Evolutionary conservation across 139 green algal species (phyloP), one percentile per base, ranked within the genome.

Genomic region (Dunaliella primolecta): DNA sequence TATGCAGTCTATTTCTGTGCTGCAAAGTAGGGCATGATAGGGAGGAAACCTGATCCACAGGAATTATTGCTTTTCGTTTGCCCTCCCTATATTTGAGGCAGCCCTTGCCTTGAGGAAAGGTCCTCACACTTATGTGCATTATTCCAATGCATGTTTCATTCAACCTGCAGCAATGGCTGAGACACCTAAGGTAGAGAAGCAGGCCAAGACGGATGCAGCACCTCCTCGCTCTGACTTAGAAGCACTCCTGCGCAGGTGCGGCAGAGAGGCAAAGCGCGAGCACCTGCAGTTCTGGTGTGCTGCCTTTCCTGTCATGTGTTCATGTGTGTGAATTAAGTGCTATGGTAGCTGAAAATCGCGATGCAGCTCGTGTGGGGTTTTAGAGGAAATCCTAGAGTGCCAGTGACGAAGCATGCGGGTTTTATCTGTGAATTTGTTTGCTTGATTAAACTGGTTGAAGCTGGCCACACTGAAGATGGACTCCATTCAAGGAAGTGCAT

Each of bases 171-270:
- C 75, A n/a, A n/a, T n/a, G 32, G 2, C 15, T 21, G 32, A 64
- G 24, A n/a, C 23, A 24, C 78, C 35, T 1, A n/a, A 23, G 78
- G 70, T 30, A 21, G 11, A 27, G 78, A 36, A 1, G 35, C 78
- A 35, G 46, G 46, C 78, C 35, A 32, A 33, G 23, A 11, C 46
- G 11, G 80, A 84, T 20, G 15, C 2, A 23, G 25, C 24, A 46
- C 80, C 80, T 25, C 64, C 84, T 0, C 64, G 82, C n/a, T 87
- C 85, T 64, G 86, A 89, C 3, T 71, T 89, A 64, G 86, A 90
- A 57, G 91, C 81, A 23, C 84, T 92, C n/a, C 88, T 90, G 46
- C 80, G 80, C 11, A 84, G 46, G 46, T 64, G 15, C 7, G 7
- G 7, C 15, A 64, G 46, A 64, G 15, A 64, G 46, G 46, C 46